These are phyloP conservation scores for Ophiocordyceps unilateralis DNA, from an alignment of 2,329 filamentous ascomycete species.

Conservation along the genomic window DNA sequence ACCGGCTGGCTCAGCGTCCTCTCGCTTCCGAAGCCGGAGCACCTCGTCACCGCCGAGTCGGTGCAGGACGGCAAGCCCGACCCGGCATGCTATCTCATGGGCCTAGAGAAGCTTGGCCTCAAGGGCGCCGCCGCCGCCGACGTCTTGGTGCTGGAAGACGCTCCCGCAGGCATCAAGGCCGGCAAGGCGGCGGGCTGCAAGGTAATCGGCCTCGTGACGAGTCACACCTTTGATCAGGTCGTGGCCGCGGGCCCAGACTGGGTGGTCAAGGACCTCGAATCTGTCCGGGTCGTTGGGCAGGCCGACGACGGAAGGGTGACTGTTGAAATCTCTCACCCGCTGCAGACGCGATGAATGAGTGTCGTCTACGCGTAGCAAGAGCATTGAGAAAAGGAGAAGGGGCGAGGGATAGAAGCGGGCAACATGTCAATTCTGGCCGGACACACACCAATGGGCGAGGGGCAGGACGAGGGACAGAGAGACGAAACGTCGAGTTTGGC, in stretches of 20 bases:
- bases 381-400: not conserved
- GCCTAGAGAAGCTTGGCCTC: slow-evolving; percentile 42
- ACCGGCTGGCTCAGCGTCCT: slow-evolving; percentile 56
- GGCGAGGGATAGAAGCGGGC: not conserved
- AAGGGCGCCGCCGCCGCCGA: slow-evolving; percentile 23
- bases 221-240: slow-evolving; percentile 59
- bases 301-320: slow-evolving; percentile 40
- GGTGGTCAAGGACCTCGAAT: slow-evolving; percentile 65
- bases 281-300: slow-evolving; percentile 45
- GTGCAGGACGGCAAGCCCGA: slow-evolving; percentile 63
- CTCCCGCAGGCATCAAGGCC: slow-evolving; percentile 66
- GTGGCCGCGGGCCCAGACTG: slow-evolving; percentile 67
- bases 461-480: not conserved
- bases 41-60: slow-evolving; percentile 60
- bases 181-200: slow-evolving; percentile 76
- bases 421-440: not conserved
- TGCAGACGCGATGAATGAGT: slow-evolving; percentile 22
- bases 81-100: slow-evolving; percentile 55
- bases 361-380: slow-evolving; percentile 1
- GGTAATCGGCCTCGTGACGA: slow-evolving; percentile 72
- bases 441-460: not conserved
- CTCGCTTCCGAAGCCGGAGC: slow-evolving; percentile 43
- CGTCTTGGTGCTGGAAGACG: slow-evolving; percentile 74
- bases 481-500: not conserved
- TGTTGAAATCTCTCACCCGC: slow-evolving; percentile 49